Conservation (phyloP, 1,284 basidiomycete genomes). For the Tylopilus sp. region DNA sequence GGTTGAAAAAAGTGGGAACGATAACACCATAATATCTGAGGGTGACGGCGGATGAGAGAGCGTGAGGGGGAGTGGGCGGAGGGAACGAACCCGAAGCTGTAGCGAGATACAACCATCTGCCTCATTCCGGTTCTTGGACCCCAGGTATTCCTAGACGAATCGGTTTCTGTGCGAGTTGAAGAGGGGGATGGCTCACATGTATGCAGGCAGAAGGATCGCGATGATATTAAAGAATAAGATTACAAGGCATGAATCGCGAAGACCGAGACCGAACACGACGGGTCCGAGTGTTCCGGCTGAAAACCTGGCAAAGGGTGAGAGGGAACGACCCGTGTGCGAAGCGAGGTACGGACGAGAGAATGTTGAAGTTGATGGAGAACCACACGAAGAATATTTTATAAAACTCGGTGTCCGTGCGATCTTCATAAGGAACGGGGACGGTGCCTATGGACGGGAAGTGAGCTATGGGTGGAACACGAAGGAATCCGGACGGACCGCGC, state of each 20-base stretch:
- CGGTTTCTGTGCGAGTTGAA: not conserved
- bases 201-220: constrained; percentile 50
- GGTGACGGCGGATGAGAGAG: not conserved
- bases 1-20: constrained; percentile 59
- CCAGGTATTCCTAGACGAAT: constrained; percentile 60
- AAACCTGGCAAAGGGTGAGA: constrained; percentile 40
- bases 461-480: not conserved
- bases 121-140: constrained; percentile 82
- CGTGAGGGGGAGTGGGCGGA: not conserved
- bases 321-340: not conserved
- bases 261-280: constrained; percentile 58
- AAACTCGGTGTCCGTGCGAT: constrained; percentile 60
- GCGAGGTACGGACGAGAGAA: constrained; percentile 54
- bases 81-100: constrained; percentile 64
- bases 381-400: constrained; percentile 73
- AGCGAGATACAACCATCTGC: constrained; percentile 81
- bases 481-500: constrained; percentile 15
- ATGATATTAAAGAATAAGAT: constrained; percentile 76
- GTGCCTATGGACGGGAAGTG: constrained; percentile 38
- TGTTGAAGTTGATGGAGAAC: constrained; percentile 69
- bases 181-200: constrained; percentile 43
- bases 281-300: constrained; percentile 73
- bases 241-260: constrained; percentile 66
- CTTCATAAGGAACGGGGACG: constrained; percentile 43
- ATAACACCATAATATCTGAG: constrained; percentile 63